Evolutionary conservation across 768 basidiomycete species (phyloP).

Genomic region (Termitomyces sp.): DNA sequence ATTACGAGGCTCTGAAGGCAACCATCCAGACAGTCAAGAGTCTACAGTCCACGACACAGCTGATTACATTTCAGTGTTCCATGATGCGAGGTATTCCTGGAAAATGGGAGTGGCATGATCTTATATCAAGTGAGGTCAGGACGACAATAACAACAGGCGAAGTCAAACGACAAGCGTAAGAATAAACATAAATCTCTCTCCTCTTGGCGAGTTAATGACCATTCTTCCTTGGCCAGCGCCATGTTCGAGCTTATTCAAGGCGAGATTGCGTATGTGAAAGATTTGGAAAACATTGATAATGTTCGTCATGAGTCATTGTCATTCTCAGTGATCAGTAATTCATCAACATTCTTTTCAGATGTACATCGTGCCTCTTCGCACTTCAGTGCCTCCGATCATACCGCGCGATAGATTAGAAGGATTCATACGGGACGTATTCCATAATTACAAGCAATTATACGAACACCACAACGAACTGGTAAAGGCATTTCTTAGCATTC

Average conservation of each 20-base stretch:
- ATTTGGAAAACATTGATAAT: conserved; percentile 79
- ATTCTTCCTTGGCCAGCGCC: conserved; percentile 44
- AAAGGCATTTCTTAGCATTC: conserved; percentile 76
- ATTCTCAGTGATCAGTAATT: not conserved
- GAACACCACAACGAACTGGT: conserved; percentile 72
- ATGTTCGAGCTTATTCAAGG: conserved; percentile 95
- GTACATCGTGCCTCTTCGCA: conserved; percentile 74
- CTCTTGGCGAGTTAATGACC: not conserved
- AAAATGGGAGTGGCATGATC: conserved; percentile 89
- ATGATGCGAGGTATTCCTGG: conserved; percentile 76
- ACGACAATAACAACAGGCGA: conserved; percentile 64
- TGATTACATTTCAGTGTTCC: conserved; percentile 85
- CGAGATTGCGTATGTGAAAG: conserved; percentile 92
- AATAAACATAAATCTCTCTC: not conserved
- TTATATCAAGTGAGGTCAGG: conserved; percentile 65
- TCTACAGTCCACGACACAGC: conserved; percentile 71
- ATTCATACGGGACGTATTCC: conserved; percentile 85
- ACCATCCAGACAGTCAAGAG: conserved; percentile 81
- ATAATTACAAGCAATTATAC: conserved; percentile 76
- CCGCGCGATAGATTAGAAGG: conserved; percentile 58
- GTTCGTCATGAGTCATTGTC: conserved; percentile 26
- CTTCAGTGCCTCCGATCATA: conserved; percentile 79
- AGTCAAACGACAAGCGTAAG: conserved; percentile 80
- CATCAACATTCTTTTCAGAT: conserved; percentile 42
- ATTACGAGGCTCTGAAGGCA: conserved; percentile 76